Percentiles rank a stretch among this genome's conserved stretches.
phyloP scores from a whole-genome alignment of 768 basidiomycete genomes.

The Rhizopogon salebrosus region DNA sequence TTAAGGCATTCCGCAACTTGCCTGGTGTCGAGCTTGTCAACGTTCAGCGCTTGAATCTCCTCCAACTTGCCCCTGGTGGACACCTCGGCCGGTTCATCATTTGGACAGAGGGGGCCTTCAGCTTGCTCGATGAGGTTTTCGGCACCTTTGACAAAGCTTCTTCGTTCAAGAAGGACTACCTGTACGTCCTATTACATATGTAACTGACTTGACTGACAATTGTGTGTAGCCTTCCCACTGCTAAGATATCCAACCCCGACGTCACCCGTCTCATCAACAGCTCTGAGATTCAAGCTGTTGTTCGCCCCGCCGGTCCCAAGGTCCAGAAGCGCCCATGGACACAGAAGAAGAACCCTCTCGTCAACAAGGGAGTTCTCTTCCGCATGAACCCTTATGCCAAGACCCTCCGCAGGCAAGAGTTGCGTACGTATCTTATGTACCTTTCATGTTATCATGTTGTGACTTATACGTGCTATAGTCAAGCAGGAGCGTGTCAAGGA shows the following conservation, averaged over 20 bases:
- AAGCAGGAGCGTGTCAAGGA: conserved; percentile 70
- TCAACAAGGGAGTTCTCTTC: conserved; percentile 93
- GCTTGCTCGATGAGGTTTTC: conserved; percentile 89
- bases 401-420: conserved; percentile 83
- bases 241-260: conserved; percentile 97
- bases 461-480: conserved; percentile 38
- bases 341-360: conserved; percentile 98
- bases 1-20: conserved; percentile 97
- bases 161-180: conserved; percentile 81
- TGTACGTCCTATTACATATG: conserved; percentile 39
- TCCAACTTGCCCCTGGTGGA: conserved; percentile 98
- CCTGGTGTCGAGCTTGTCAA: conserved; percentile 97
- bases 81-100: conserved; percentile 98
- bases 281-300: conserved; percentile 94
- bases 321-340: conserved; percentile 92
- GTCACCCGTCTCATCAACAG: conserved; percentile 98
- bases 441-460: neutral
- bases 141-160: conserved; percentile 92
- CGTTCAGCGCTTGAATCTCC: conserved; percentile 90
- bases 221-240: conserved; percentile 69
- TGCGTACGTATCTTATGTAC: conserved; percentile 53
- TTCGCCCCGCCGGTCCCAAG: conserved; percentile 85
- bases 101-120: conserved; percentile 96
- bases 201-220: neutral
- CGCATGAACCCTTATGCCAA: conserved; percentile 99